Evolutionary conservation across 805 yeast genomes (phyloP), one percentile per base, ranked within the genome.

Genomic region (Lachancea kluyveri): DNA sequence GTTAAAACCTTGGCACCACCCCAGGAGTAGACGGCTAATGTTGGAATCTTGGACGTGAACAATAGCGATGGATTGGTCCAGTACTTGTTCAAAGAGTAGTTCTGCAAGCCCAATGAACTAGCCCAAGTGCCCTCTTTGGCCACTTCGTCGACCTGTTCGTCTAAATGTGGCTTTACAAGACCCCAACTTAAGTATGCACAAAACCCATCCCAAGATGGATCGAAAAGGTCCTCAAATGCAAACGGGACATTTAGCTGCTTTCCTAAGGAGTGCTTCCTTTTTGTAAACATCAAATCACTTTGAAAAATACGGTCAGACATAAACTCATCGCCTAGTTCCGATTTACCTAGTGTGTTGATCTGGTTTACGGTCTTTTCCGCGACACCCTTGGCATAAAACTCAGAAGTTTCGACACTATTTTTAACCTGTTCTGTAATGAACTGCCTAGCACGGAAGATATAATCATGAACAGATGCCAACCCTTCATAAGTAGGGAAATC

Each of bases 231-330:
- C n/a, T 65, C 33, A 4, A 83, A 24, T 8, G 79, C 74, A 15
- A 90, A 66, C 13, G 72, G 68, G 16, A 74, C 74, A 28, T 72
- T 66, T 17, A 88, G 63, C 23, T 70, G 67, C 40, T 79, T 72
- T 21, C 72, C 65, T 20, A 77, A 57, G 4, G 68, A 55, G 47
- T 92, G 95, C 23, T 68, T 72, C 36, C 69, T 68, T 43, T 86
- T 75, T 2, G 86, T 74, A 48, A 87, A 90, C 97, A 92, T 92
- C 23, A 81, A 69, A 17, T 75, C 77, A 7, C 81, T 70, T 36
- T 79, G 71, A 54, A 85, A 85, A 6, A 67, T 68, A 31, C 77
- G 72, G 31, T 77, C 79, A 17, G 72, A 44, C 56, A 67, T 64
- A 26, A 65, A 68, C 17, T 74, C 79, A 18, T 72, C 71, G 6